Percentiles rank a stretch among this genome's conserved stretches.
Conservation (phyloP, 2,329 filamentous ascomycete genomes). For the Mariannaea sp. region DNA sequence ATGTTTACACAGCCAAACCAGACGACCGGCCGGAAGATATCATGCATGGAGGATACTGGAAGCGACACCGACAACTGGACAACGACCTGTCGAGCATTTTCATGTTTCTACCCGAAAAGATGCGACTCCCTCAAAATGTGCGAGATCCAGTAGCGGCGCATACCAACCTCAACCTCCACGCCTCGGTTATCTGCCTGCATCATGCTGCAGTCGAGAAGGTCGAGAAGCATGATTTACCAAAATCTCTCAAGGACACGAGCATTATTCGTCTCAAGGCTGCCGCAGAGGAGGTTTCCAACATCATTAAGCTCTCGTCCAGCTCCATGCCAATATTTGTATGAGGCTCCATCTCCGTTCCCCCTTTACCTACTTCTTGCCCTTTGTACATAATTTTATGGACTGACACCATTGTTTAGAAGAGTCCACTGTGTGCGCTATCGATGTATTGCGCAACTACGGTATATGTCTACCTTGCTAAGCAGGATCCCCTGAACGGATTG, state of each 20-base stretch:
- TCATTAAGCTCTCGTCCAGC: conserved; percentile 80
- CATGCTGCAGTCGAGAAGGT: conserved; percentile 86
- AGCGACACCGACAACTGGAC: conserved; percentile 80
- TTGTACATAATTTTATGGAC: no score
- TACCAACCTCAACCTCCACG: conserved; percentile 86
- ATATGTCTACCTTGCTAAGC: conserved; percentile 78
- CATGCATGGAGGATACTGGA: conserved; percentile 80
- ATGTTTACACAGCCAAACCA: conserved; percentile 73
- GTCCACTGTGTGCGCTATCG: conserved; percentile 65
- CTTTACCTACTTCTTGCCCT: no score
- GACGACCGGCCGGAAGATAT: conserved; percentile 76
- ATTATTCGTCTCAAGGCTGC: conserved; percentile 76
- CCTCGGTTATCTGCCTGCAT: conserved; percentile 85
- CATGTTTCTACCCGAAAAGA: conserved; percentile 74
- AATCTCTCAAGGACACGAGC: conserved; percentile 69
- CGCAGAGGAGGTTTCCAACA: conserved; percentile 81
- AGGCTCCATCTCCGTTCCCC: no score
- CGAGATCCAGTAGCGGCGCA: conserved; percentile 77
- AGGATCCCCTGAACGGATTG: conserved; percentile 63
- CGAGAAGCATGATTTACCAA: conserved; percentile 70
- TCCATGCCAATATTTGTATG: conserved; percentile 67
- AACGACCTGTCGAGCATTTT: conserved; percentile 78
- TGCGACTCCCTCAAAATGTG: conserved; percentile 72
- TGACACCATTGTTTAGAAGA: conserved; percentile 36
- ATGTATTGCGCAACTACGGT: conserved; percentile 85